Conservation (phyloP, 768 basidiomycete genomes). For the Chalciporus chontae region DNA sequence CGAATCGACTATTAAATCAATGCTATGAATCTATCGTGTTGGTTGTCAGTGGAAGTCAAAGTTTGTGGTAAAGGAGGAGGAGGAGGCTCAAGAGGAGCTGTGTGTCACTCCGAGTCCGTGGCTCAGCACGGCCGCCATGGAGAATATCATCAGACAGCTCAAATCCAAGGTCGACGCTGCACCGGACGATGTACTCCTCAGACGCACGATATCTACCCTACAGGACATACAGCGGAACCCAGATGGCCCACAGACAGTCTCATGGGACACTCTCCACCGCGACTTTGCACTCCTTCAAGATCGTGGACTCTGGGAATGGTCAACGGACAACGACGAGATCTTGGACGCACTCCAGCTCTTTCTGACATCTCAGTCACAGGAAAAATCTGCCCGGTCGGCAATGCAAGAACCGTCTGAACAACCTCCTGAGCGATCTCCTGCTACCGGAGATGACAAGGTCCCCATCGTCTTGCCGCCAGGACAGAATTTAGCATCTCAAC, state of each 20-base stretch:
- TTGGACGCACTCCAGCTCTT: constrained; percentile 21
- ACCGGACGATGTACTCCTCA: constrained; percentile 16
- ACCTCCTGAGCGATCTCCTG: background rate
- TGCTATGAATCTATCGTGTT: background rate
- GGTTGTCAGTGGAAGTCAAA: background rate
- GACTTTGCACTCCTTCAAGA: constrained; percentile 24
- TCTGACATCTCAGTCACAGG: constrained; percentile 10
- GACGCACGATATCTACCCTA: constrained; percentile 18
- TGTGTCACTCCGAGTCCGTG: background rate
- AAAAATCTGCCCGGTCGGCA: background rate
- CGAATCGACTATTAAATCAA: too few relatives aligned
- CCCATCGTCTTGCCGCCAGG: constrained; percentile 16
- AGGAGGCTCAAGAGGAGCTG: too few relatives aligned
- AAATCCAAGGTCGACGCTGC: constrained; percentile 8
- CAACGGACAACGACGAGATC: constrained; percentile 26
- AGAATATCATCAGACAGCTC: constrained; percentile 27
- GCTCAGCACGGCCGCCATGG: constrained; percentile 13
- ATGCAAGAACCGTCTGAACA: background rate
- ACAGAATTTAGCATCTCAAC: constrained; percentile 8
- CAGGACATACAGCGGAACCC: constrained; percentile 22
- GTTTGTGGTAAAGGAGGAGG: too few relatives aligned
- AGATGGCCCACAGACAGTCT: constrained; percentile 10
- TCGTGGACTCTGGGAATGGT: constrained; percentile 23
- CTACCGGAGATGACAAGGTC: constrained; percentile 7
- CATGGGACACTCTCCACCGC: constrained; percentile 22